phyloP scores from a whole-genome alignment of 371 early-diverging fungal species.

The Parasitella parasitica region DNA sequence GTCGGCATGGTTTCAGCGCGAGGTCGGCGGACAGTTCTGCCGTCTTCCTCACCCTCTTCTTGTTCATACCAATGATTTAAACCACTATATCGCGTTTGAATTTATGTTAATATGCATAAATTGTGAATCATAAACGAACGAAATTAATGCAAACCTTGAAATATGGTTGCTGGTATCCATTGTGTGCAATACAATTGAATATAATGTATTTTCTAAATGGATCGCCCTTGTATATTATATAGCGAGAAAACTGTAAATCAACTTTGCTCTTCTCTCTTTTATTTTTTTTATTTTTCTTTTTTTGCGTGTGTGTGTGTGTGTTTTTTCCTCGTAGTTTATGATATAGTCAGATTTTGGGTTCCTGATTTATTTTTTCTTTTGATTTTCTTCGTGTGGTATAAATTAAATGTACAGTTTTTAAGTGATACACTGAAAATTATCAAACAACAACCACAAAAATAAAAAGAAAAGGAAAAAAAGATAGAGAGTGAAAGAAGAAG shows the following conservation, averaged over 20 bases:
- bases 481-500: neutral
- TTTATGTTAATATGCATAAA: neutral
- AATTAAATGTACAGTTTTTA: neutral
- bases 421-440: too few species aligned
- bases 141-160: constrained; percentile 5
- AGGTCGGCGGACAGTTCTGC: constrained; percentile 42
- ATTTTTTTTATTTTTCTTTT: too few species aligned
- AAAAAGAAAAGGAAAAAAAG: neutral
- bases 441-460: neutral
- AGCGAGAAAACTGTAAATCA: neutral
- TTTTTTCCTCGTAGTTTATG: too few species aligned
- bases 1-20: constrained; percentile 76
- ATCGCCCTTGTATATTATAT: neutral
- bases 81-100: neutral
- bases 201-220: constrained; percentile 5
- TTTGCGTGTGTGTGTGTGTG: too few species aligned
- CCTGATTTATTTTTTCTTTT: neutral
- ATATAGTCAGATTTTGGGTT: too few species aligned
- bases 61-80: neutral
- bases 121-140: neutral
- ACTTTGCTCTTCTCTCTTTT: neutral
- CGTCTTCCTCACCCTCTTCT: neutral
- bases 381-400: neutral
- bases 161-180: neutral
- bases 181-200: neutral